phyloP scores from a whole-genome alignment of 1,139 yeast genomes.

The Saccharomyces hybrid region DNA sequence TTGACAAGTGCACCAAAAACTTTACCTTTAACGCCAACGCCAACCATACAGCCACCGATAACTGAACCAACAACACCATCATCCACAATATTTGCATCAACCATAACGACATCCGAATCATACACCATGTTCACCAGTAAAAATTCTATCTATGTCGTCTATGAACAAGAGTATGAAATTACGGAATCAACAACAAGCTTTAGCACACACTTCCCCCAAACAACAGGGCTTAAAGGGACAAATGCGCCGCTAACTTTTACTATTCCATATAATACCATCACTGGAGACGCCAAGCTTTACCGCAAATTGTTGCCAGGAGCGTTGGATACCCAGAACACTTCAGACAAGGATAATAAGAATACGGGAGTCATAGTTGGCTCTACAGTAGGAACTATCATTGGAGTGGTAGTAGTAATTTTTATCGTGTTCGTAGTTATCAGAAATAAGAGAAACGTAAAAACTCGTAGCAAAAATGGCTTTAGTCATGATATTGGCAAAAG shows the following conservation, averaged over 20 bases:
- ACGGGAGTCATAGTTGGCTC: slow-evolving; percentile 8
- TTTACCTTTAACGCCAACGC: too few relatives aligned
- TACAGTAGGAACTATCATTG: slow-evolving; percentile 3
- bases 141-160: background rate
- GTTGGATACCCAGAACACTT: slow-evolving; percentile 1
- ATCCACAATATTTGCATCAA: background rate
- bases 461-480: background rate
- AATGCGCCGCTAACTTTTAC: slow-evolving; percentile 1
- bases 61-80: background rate
- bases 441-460: background rate
- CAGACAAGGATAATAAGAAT: background rate
- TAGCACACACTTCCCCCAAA: slow-evolving; percentile 6
- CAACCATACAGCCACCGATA: background rate
- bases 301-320: slow-evolving; percentile 5
- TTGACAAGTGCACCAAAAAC: too few relatives aligned
- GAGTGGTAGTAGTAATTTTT: slow-evolving; percentile 2
- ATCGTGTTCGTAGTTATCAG: background rate
- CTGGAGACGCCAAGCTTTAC: slow-evolving; percentile 7
- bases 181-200: slow-evolving; percentile 8
- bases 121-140: background rate
- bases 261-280: slow-evolving; percentile 1
- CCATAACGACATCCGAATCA: background rate
- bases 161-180: slow-evolving; percentile 7
- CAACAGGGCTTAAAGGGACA: background rate
- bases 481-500: slow-evolving; percentile 1